Evolutionary conservation across 192 early-diverging fungal species (phyloP), one percentile per base, ranked within the genome.

Genomic region (Linnemannia schmuckeri): DNA sequence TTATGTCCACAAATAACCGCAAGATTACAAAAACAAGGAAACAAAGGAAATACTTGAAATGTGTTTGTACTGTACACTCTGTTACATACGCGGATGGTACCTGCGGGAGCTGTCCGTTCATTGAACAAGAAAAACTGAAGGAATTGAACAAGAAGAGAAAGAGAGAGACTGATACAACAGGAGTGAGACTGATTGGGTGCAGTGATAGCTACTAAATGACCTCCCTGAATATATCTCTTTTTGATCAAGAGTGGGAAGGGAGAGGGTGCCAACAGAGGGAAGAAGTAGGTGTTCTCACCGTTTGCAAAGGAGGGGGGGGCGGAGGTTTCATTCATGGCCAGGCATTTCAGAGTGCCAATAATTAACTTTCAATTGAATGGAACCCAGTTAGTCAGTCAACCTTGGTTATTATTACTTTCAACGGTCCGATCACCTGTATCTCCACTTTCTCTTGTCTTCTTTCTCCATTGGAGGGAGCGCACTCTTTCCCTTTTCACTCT

Each of bases 21-120:
- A 10, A 66, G 61, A 33, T 66, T 10, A 3, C 10, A 15, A 57
- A 57, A 20, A n/a, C 4, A 22, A 20, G 24, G 4, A 24, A 7
- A 33, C 13, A 30, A 46, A 46, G 44, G 13, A 46, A 13, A 46
- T 10, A 10, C 44, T 46, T 46, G 44, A 46, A 46, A 46, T 46
- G 9, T 10, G 13, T 15, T 46, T 46, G 44, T 54, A 18, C 52
- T 13, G 61, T 66, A 66, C 30, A 66, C 30, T 66, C 30, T 66
- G 61, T 30, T 66, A 66, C 61, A 66, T 66, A 66, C 61, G 61
- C 61, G 61, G 33, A 10, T 61, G 57, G 61, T 66, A 66, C 61
- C 3, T 66, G 61, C 27, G 61, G 61, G 33, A n/a, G n/a, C 4
- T 66, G 30, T n/a, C 3, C 6, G 55, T 27, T 33, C 49, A 18